Conservation (phyloP, 2,329 filamentous ascomycete genomes). For the Aspergillus fischeri region DNA sequence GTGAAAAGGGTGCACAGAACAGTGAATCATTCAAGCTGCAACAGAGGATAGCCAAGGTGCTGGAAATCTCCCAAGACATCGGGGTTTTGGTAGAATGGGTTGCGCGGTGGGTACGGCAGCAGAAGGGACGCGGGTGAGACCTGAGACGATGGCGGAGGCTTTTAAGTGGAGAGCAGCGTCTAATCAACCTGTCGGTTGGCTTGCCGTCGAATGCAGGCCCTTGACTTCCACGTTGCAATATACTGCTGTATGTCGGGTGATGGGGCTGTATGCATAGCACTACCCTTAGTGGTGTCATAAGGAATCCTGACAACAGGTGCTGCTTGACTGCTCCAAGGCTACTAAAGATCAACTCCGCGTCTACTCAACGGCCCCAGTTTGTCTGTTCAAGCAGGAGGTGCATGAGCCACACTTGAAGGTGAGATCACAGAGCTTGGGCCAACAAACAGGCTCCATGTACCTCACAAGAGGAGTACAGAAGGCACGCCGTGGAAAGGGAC, state of each 20-base stretch:
- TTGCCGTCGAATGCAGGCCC: not conserved
- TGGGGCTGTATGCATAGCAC: not conserved
- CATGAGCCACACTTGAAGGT: not conserved
- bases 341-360: not conserved
- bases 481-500: not conserved
- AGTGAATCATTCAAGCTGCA: conserved; percentile 23
- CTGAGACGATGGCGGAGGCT: conserved; percentile 1
- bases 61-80: conserved; percentile 44
- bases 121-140: conserved; percentile 19
- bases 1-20: conserved; percentile 17
- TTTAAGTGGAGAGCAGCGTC: conserved; percentile 3
- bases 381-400: no score
- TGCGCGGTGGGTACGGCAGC: conserved; percentile 32
- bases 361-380: not conserved
- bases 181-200: not conserved
- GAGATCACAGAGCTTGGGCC: not conserved
- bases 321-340: not conserved
- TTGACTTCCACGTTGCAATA: not conserved
- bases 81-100: conserved; percentile 44
- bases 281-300: not conserved
- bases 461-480: not conserved
- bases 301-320: not conserved
- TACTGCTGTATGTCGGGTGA: not conserved
- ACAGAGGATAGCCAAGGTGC: conserved; percentile 34
- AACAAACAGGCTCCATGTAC: not conserved